Evolutionary conservation across 2,329 filamentous ascomycete species (phyloP).

Genomic region (Pseudodiploospora longispora): DNA sequence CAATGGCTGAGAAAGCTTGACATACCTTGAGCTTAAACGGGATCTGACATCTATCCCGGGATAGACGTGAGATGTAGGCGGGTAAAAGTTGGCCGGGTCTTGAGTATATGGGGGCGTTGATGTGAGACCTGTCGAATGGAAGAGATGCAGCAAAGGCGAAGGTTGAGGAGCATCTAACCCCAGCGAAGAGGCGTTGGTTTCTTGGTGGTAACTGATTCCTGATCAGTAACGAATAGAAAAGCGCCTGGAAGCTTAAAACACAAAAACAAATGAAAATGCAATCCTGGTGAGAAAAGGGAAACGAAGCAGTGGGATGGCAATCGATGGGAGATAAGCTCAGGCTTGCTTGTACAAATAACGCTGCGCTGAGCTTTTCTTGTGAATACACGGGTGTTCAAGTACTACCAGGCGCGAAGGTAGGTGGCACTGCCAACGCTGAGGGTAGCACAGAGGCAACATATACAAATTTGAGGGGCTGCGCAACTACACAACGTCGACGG

Average conservation of each 20-base stretch:
- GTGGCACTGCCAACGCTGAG: slow-evolving; percentile 38
- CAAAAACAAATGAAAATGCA: neutral
- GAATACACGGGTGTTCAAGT: slow-evolving; percentile 20
- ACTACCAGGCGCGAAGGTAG: slow-evolving; percentile 16
- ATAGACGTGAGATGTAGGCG: slow-evolving; percentile 34
- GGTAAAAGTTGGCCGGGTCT: slow-evolving; percentile 43
- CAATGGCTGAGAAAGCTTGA: slow-evolving; percentile 12
- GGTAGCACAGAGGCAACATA: slow-evolving; percentile 29
- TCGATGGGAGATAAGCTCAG: too few species aligned
- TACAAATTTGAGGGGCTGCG: slow-evolving; percentile 9
- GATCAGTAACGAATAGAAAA: slow-evolving; percentile 12
- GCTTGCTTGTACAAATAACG: slow-evolving; percentile 23
- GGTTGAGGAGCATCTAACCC: slow-evolving; percentile 47
- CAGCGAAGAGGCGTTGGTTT: slow-evolving; percentile 43
- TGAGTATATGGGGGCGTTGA: slow-evolving; percentile 40
- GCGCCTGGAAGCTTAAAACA: neutral
- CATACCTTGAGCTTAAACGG: slow-evolving; percentile 48
- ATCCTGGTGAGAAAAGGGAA: slow-evolving; percentile 2
- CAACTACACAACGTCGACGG: slow-evolving; percentile 5
- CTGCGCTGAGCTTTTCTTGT: slow-evolving; percentile 28
- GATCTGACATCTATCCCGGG: slow-evolving; percentile 44
- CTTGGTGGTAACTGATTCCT: slow-evolving; percentile 44
- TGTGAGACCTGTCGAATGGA: slow-evolving; percentile 41
- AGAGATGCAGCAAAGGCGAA: slow-evolving; percentile 42
- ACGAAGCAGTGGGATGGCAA: neutral